These are phyloP conservation scores for Tulasnella calospora DNA, from an alignment of 768 basidiomycete species.

Conservation along the genomic window DNA sequence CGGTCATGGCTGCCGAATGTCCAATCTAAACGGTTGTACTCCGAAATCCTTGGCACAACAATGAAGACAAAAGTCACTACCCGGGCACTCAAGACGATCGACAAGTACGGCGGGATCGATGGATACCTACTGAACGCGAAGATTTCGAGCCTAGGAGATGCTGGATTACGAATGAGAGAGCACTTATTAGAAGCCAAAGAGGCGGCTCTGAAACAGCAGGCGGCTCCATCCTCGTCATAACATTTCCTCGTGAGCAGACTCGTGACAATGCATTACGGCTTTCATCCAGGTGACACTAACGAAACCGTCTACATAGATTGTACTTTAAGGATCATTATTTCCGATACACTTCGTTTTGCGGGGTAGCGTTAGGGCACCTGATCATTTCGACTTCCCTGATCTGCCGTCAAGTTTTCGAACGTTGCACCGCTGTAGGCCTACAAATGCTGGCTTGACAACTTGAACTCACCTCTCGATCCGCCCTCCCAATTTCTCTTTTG, in stretches of 20 bases:
- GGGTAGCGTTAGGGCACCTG: not conserved
- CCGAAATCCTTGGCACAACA: constrained; percentile 54
- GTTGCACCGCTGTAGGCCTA: not conserved
- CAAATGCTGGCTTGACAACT: not conserved
- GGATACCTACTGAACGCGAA: constrained; percentile 52
- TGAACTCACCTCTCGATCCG: not conserved
- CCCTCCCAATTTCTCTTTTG: not conserved
- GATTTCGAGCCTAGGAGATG: constrained; percentile 39
- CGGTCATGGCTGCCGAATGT: constrained; percentile 86
- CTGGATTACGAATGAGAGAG: constrained; percentile 48
- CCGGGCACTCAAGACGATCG: constrained; percentile 71
- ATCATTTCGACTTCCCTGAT: not conserved
- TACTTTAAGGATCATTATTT: not conserved
- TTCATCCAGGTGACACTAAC: not conserved
- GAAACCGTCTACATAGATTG: not conserved
- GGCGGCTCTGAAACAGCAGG: not conserved
- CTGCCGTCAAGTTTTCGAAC: constrained; percentile 7
- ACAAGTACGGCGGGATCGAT: constrained; percentile 76
- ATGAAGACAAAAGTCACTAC: constrained; percentile 69
- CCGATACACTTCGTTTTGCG: not conserved
- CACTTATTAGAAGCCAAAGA: constrained; percentile 36
- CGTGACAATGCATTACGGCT: not conserved
- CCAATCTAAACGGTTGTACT: constrained; percentile 67
- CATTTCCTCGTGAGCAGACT: not conserved
- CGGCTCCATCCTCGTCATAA: not conserved